Conservation (phyloP, 495 filamentous ascomycete species). For the Sporormia fimetaria region DNA sequence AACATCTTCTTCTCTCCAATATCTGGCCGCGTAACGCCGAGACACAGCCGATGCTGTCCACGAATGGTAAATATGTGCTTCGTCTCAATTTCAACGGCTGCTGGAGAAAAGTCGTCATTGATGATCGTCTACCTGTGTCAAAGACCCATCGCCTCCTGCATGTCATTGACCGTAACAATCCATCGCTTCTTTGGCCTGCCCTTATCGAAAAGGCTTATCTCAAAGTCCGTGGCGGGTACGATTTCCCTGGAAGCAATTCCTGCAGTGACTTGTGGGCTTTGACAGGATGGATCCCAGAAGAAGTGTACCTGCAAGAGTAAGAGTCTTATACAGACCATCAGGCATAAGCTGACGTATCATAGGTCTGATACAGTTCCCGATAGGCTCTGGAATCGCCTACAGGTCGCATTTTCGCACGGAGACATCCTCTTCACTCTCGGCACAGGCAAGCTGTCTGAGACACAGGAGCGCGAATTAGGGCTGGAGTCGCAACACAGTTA, state of each 20-base stretch:
- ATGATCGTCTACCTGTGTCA: conserved; percentile 80
- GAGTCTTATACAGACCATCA: background rate
- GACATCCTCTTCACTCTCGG: conserved; percentile 85
- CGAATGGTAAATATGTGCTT: conserved; percentile 81
- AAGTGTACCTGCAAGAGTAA: conserved; percentile 72
- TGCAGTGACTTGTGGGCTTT: conserved; percentile 84
- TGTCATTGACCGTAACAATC: conserved; percentile 78
- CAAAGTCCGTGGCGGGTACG: conserved; percentile 93
- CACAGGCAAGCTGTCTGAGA: conserved; percentile 63
- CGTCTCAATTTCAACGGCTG: conserved; percentile 92
- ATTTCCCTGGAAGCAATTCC: conserved; percentile 97
- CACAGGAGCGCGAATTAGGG: conserved; percentile 68
- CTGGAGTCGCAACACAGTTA: conserved; percentile 88
- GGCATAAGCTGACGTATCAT: conserved; percentile 3
- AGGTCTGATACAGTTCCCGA: conserved; percentile 45
- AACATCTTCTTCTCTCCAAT: conserved; percentile 57
- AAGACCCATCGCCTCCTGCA: conserved; percentile 61
- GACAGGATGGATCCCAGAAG: conserved; percentile 94
- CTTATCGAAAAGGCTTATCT: conserved; percentile 93
- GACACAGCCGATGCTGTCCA: conserved; percentile 49
- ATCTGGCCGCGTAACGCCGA: conserved; percentile 60
- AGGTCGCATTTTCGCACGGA: conserved; percentile 58
- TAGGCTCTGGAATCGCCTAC: conserved; percentile 67
- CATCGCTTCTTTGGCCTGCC: conserved; percentile 74
- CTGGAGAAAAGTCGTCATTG: conserved; percentile 74